phyloP scores from a whole-genome alignment of 768 basidiomycete species.

The Guyanaporus albipodus region DNA sequence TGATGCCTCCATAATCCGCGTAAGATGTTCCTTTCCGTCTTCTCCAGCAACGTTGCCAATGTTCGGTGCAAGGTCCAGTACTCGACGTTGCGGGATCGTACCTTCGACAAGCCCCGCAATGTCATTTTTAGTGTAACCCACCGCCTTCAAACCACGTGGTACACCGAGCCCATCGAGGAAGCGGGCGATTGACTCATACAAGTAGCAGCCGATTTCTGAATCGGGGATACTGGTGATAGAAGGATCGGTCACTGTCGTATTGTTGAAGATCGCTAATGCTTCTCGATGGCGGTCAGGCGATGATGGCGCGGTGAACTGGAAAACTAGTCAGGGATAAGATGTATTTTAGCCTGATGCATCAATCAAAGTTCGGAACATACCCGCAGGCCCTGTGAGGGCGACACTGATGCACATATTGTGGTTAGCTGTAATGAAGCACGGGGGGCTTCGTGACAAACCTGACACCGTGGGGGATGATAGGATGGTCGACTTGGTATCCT shows the following conservation, averaged over 20 bases:
- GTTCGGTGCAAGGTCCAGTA: slow-evolving; percentile 89
- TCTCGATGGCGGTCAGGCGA: slow-evolving; percentile 88
- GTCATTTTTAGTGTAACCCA: slow-evolving; percentile 70
- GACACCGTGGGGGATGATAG: slow-evolving; percentile 93
- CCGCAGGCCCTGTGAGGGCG: slow-evolving; percentile 85
- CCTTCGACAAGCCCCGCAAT: slow-evolving; percentile 80
- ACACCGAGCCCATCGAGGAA: slow-evolving; percentile 85
- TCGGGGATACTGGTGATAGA: slow-evolving; percentile 72
- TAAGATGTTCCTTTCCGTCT: slow-evolving; percentile 80
- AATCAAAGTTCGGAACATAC: slow-evolving; percentile 32
- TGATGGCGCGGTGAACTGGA: slow-evolving; percentile 94
- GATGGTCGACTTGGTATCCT: slow-evolving; percentile 79
- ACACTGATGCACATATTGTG: slow-evolving; percentile 44
- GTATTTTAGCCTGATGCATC: neutral
- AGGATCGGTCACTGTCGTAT: slow-evolving; percentile 60
- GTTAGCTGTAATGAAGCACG: neutral
- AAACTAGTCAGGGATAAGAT: slow-evolving; percentile 47
- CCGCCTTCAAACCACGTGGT: slow-evolving; percentile 78
- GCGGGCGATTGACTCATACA: slow-evolving; percentile 82
- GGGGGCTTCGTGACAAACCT: slow-evolving; percentile 38
- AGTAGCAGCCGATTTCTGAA: slow-evolving; percentile 67
- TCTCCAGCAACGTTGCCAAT: slow-evolving; percentile 79
- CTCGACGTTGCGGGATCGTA: slow-evolving; percentile 87
- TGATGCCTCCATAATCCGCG: slow-evolving; percentile 74
- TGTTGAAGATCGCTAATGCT: slow-evolving; percentile 78